Base-by-base conservation (phyloP, 805 yeast species). In the Saccharomycopsis lassenensis region DNA sequence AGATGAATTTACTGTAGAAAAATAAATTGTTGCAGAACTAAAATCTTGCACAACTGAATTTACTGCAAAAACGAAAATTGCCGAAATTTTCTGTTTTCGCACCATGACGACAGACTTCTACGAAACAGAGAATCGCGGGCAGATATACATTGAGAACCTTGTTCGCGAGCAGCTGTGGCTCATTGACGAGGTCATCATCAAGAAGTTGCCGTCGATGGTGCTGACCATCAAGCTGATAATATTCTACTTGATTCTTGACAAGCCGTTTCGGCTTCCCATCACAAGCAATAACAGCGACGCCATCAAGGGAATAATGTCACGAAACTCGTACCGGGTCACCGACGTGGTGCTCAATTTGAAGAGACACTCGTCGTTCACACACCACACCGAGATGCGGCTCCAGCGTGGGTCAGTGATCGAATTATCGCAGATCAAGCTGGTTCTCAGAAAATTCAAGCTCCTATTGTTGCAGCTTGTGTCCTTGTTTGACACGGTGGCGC, bases 211-310 rank as follows among this genome's bases (percentile, higher is more conserved):
- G 6, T 36, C 36, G 17, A 25, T 42, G 8, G 21, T 40, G 19
- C 27, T 39, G 4, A 33, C 43, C 3, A 27, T 42, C 15, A 35
- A 34, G 28, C 34, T 39, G 3, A 28, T 40, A 3, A 16, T 42
- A 10, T 29, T 25, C n/a, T 42, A 42, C 21, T 26, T 42, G 4
- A 31, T 36, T 4, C 25, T 42, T 5, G 37, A 42, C 14, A 42
- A 36, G 19, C 22, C 42, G 6, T 42, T 42, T 32, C 39, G 36
- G 29, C 33, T 42, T 3, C 46, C 46, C 10, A 42, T 42, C 5
- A 42, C 43, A 18, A 25, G 41, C 8, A 42, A 42, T 27, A 11
- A 35, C 15, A 42, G 36, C 26, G 43, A 42, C 24, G 18, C 23
- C 26, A 22, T 42, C 14, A 42, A 42, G 18, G 46, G 46, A 7